Evolutionary conservation across 495 filamentous ascomycete species (phyloP).

Genomic region (Penicillium lagena): DNA sequence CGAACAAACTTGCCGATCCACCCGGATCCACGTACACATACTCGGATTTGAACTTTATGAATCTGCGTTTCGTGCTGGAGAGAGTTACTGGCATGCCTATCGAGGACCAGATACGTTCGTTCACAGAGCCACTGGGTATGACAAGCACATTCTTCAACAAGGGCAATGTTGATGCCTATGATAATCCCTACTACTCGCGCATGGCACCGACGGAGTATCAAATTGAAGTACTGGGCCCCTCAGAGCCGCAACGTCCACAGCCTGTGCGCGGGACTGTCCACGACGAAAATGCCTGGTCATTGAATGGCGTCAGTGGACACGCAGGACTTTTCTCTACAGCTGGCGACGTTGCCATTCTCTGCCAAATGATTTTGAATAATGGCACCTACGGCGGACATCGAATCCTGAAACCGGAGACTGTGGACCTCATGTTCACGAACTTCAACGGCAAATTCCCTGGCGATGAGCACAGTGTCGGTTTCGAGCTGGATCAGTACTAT

Average conservation of each 20-base stretch:
- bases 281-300: slow-evolving; percentile 23
- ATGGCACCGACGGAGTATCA: slow-evolving; percentile 24
- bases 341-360: slow-evolving; percentile 15
- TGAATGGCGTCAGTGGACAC: slow-evolving; percentile 18
- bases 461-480: slow-evolving; percentile 15
- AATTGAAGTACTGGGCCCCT: slow-evolving; percentile 13
- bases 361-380: slow-evolving; percentile 26
- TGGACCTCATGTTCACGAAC: slow-evolving; percentile 20
- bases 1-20: slow-evolving; percentile 11
- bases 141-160: slow-evolving; percentile 22
- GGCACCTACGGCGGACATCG: slow-evolving; percentile 16
- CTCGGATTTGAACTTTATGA: slow-evolving; percentile 24
- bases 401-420: slow-evolving; percentile 12
- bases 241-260: slow-evolving; percentile 20
- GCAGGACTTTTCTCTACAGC: slow-evolving; percentile 20
- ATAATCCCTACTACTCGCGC: slow-evolving; percentile 10
- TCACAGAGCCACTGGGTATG: slow-evolving; percentile 15
- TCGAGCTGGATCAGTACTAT: slow-evolving; percentile 22
- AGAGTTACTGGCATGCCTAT: slow-evolving; percentile 11
- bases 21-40: slow-evolving; percentile 20
- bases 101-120: slow-evolving; percentile 14
- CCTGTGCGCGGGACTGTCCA: slow-evolving; percentile 23
- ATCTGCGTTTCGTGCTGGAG: slow-evolving; percentile 17
- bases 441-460: slow-evolving; percentile 19
- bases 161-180: slow-evolving; percentile 13